Evolutionary conservation across 2,329 filamentous ascomycete species (phyloP).

Genomic region (Alternaria brassicicola): DNA sequence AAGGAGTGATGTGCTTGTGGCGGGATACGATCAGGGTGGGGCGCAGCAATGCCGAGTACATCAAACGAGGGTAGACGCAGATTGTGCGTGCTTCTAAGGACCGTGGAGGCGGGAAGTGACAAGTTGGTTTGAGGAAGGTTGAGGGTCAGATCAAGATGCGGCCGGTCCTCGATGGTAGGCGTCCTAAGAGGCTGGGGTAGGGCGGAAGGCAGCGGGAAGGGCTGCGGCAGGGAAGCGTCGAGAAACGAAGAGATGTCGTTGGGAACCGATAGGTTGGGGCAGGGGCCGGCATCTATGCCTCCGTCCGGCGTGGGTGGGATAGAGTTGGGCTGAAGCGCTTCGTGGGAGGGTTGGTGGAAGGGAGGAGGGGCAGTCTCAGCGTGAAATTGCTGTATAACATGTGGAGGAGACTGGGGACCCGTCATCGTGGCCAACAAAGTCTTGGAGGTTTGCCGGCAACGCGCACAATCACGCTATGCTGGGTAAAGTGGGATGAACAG

Average conservation of each 20-base stretch:
- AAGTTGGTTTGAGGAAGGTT: conserved; percentile 36
- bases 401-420: conserved; percentile 15
- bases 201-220: conserved; percentile 38
- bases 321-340: conserved; percentile 10
- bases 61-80: conserved; percentile 62
- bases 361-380: conserved; percentile 17
- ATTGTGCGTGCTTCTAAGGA: conserved; percentile 42
- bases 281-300: conserved; percentile 21
- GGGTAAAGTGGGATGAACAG: conserved; percentile 24
- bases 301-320: conserved; percentile 32
- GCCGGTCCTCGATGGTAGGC: conserved; percentile 34
- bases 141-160: conserved; percentile 33
- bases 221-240: conserved; percentile 37
- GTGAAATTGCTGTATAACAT: conserved; percentile 19
- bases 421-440: conserved; percentile 22
- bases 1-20: conserved; percentile 35
- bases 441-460: conserved; percentile 17
- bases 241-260: conserved; percentile 31
- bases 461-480: conserved; percentile 19
- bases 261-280: conserved; percentile 19
- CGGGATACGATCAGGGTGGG: conserved; percentile 52
- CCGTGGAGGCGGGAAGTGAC: conserved; percentile 40
- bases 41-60: conserved; percentile 56
- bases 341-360: background rate
- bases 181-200: conserved; percentile 28